Base-by-base conservation (phyloP, 495 filamentous ascomycete species). In the Penicillium atrosanguineum region DNA sequence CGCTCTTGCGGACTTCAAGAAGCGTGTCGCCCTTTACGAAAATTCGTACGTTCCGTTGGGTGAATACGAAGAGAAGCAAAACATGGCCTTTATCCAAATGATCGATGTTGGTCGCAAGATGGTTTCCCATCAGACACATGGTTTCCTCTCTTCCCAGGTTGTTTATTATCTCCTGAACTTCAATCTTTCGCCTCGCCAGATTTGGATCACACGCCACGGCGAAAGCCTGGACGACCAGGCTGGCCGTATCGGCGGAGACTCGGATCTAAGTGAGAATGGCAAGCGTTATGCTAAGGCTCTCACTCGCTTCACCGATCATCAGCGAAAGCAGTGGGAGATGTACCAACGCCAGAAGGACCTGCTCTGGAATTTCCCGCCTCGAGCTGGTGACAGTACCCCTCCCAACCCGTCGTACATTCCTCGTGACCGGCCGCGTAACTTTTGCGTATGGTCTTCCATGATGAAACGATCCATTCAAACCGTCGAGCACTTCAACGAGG, bases 391-490 rank as follows among this genome's bases (percentile, higher is more conserved):
- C 66, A 87, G 86, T 58, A 97, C 94, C 16, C 94, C 94, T 1
- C 94, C 94, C 7, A 97, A 97, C 63, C 94, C 94, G 0, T 87
- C 95, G 54, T 87, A 90, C 62, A 69, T 76, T 7, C 72, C 75
- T 1, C 64, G 67, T 36, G 76, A 79, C 40, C 65, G 67, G 15
- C 81, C 86, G 21, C 95, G 95, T 73, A 94, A 92, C 62, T 97
- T 96, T 67, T 98, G 94, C 69, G 89, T 98, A 21, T 98, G 94
- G 94, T 96, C 93, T 11, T 94, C 89, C 11, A 97, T 97, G 93
- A 83, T 98, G 59, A 86, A 88, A 60, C 86, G 94, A 43, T 88
- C 87, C 46, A 80, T 93, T 44, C 80, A 95, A 60, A 92, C 91
- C 1, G 90, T 88, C 0, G 81, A 91, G 48, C 83, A 86, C 63